Base-by-base conservation (phyloP, 345 rosid genomes). In the Eucalyptus pumila region DNA sequence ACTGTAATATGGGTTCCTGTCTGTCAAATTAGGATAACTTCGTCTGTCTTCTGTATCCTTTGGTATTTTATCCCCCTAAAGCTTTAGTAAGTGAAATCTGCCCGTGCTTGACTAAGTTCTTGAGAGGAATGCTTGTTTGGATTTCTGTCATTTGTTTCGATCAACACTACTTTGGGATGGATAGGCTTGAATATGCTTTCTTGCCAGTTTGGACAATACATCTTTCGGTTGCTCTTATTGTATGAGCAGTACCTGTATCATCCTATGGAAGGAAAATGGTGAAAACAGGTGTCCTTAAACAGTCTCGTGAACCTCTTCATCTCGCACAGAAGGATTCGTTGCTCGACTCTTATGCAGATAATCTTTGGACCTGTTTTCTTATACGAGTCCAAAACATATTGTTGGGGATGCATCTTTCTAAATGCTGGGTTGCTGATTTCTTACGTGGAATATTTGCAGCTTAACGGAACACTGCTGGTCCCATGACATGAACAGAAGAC, bases 381-480 rank as follows among this genome's bases (percentile, higher is more conserved):
- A 40, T 72, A 21, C 3, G 15, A 76, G 83, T 76, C 45, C 83
- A 21, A 37, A 76, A 37, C 83, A 76, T 76, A 10, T 5, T 10
- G 42, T 76, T 76, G 83, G 83, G 83, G 42, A 19, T 19, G 83
- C 47, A 21, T 76, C 45, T 23, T 76, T 76, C 47, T 40, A 6
- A 76, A 40, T 76, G 85, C 85, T 21, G 85, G 47, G 85, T 76
- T 40, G 85, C 85, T 76, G 85, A 76, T 11, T 76, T 76, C 47
- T 76, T 76, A 6, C 15, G 5, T 76, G 47, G 47, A 23, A 76
- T 76, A 21, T 89, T 87, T 91, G 80, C 65, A 97, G 99, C 17
- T 92, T 98, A 88, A 97, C 97, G 6, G 98, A 93, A 87, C 94
- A 88, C 80, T 98, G 98, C 92, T 98, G 99, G 99, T 94, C 94